phyloP scores from a whole-genome alignment of 2,329 filamentous ascomycete species.

The Aspergillus pseudonomiae region DNA sequence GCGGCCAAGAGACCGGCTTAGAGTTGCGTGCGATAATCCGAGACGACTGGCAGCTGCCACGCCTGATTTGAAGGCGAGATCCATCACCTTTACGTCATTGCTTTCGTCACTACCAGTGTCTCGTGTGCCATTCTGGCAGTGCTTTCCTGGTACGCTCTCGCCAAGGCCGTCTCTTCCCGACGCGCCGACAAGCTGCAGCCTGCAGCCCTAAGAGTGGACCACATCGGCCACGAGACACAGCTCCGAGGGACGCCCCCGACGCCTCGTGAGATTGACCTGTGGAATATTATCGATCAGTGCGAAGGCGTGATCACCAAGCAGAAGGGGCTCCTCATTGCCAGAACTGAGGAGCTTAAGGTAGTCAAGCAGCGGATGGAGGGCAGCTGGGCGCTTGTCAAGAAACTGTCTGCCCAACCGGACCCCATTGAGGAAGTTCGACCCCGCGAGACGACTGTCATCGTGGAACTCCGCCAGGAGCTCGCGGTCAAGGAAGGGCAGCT shows the following conservation, averaged over 20 bases:
- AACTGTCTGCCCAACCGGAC: not conserved
- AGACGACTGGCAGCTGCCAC: slow-evolving; percentile 8
- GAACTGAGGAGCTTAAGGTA: slow-evolving; percentile 13
- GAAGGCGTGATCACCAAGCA: slow-evolving; percentile 10
- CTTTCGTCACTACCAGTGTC: slow-evolving; percentile 4
- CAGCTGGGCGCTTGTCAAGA: slow-evolving; percentile 6
- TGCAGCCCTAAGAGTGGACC: not conserved
- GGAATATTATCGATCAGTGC: slow-evolving; percentile 6
- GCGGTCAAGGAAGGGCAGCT: slow-evolving; percentile 6
- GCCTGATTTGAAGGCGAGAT: slow-evolving; percentile 15
- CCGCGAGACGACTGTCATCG: not conserved
- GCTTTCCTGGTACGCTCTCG: not conserved
- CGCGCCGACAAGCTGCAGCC: not conserved
- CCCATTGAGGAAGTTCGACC: not conserved
- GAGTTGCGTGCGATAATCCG: slow-evolving; percentile 9
- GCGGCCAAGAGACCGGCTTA: slow-evolving; percentile 16
- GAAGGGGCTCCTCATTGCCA: slow-evolving; percentile 4
- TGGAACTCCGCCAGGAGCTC: slow-evolving; percentile 11
- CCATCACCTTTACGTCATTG: slow-evolving; percentile 9
- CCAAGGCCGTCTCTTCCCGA: not conserved
- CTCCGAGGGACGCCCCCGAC: not conserved
- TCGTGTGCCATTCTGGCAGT: not conserved
- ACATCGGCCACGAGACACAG: slow-evolving; percentile 1
- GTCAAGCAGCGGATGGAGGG: slow-evolving; percentile 9
- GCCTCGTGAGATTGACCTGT: slow-evolving; percentile 1